phyloP scores from a whole-genome alignment of 495 filamentous ascomycete genomes.

The Xylaria sp. region DNA sequence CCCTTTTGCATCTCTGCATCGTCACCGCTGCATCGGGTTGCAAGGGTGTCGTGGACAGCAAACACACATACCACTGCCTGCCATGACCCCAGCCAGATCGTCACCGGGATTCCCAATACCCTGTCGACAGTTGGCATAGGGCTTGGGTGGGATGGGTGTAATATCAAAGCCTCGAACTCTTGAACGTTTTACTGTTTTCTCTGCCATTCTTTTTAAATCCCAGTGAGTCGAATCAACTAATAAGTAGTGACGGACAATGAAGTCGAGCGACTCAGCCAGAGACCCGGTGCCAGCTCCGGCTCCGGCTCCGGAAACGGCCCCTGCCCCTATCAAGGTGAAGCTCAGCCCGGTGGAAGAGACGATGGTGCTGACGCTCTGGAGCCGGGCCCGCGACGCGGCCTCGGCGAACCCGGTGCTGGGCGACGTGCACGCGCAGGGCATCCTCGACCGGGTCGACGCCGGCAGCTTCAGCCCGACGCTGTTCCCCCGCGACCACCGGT shows the following conservation, averaged over 20 bases:
- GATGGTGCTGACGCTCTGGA: conserved; percentile 25
- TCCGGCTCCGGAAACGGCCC: neutral
- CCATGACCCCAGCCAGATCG: conserved; percentile 6
- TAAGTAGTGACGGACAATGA: neutral
- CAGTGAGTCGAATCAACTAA: neutral
- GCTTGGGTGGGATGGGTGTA: neutral
- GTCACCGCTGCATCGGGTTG: conserved; percentile 11
- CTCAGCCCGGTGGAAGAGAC: conserved; percentile 30
- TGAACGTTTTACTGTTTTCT: too few species aligned
- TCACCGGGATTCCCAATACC: conserved; percentile 17
- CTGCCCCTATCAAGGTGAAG: conserved; percentile 16
- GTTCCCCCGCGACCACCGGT: conserved; percentile 14
- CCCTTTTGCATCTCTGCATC: neutral
- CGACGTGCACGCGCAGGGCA: conserved; percentile 26
- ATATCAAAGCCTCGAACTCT: neutral
- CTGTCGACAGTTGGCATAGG: conserved; percentile 9
- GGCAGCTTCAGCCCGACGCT: conserved; percentile 19
- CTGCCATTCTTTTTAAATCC: neutral
- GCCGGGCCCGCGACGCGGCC: conserved; percentile 28
- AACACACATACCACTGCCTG: conserved; percentile 1
- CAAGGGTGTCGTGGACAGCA: conserved; percentile 21
- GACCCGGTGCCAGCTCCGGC: too few species aligned
- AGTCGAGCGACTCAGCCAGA: neutral
- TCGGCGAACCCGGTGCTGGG: conserved; percentile 25
- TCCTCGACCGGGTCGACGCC: conserved; percentile 30